These are phyloP conservation scores for Saraca asoca DNA, from an alignment of 331 rosid genomes.

Conservation along the genomic window DNA sequence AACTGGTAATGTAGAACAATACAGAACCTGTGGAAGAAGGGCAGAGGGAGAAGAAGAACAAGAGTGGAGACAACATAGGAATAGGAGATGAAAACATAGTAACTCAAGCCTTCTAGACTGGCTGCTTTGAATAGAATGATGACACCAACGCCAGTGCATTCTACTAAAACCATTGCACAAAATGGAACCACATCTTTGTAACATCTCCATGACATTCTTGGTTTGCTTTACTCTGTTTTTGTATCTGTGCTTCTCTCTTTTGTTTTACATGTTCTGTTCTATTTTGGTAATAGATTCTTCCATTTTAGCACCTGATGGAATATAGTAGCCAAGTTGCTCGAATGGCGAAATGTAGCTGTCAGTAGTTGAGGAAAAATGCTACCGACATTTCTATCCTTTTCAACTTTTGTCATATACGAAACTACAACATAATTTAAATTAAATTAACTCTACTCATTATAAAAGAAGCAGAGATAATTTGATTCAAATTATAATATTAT, in stretches of 20 bases:
- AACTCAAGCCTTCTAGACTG: constrained; percentile 38
- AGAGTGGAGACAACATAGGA: constrained; percentile 32
- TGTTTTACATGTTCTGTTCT: too few relatives aligned
- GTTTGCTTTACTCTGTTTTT: constrained; percentile 12
- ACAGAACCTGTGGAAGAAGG: constrained; percentile 32
- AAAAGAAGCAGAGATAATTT: too few relatives aligned
- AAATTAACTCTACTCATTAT: too few relatives aligned
- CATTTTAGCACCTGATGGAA: too few relatives aligned
- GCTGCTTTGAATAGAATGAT: constrained; percentile 55
- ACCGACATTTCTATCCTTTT: too few relatives aligned
- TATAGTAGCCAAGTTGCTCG: too few relatives aligned
- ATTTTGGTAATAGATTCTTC: too few relatives aligned
- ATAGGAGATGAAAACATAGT: constrained; percentile 39
- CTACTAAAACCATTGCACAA: constrained; percentile 51
- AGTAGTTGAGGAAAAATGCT: too few relatives aligned
- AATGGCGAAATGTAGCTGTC: too few relatives aligned
- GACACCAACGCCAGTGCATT: constrained; percentile 48
- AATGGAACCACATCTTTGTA: constrained; percentile 60
- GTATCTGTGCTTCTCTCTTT: constrained; percentile 5
- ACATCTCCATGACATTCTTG: constrained; percentile 41
- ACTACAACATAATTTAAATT: too few relatives aligned
- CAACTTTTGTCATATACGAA: too few relatives aligned
- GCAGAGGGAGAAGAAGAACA: constrained; percentile 33
- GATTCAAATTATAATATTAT: too few relatives aligned
- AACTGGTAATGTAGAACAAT: not conserved